These are phyloP conservation scores for Biscogniauxia marginata DNA, from an alignment of 2,329 filamentous ascomycete species.

Conservation along the genomic window DNA sequence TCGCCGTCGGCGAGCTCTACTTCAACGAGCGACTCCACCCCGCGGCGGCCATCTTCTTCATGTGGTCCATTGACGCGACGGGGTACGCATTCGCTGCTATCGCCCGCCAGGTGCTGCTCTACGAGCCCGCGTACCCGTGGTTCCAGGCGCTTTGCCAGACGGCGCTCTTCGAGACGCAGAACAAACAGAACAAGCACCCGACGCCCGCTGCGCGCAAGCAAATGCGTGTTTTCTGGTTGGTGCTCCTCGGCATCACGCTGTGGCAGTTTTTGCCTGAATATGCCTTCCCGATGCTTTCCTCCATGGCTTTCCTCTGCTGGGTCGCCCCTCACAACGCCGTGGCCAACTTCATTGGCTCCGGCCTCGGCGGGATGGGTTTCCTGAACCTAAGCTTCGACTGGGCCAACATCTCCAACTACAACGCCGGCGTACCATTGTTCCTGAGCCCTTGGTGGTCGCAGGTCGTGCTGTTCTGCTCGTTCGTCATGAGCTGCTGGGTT, in stretches of 20 bases:
- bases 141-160: conserved; percentile 52
- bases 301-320: conserved; percentile 63
- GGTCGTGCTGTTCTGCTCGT: conserved; percentile 53
- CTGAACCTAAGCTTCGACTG: conserved; percentile 60
- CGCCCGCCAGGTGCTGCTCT: conserved; percentile 55
- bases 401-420: conserved; percentile 56
- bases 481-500: conserved; percentile 57
- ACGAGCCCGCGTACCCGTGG: conserved; percentile 57
- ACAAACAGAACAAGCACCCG: conserved; percentile 49
- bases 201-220: conserved; percentile 49
- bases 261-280: conserved; percentile 65
- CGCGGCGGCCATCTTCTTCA: conserved; percentile 57
- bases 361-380: conserved; percentile 62
- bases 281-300: conserved; percentile 58
- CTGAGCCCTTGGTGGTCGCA: conserved; percentile 60
- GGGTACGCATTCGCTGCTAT: conserved; percentile 60
- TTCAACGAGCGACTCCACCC: conserved; percentile 52
- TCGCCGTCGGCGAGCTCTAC: conserved; percentile 56
- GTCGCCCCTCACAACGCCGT: conserved; percentile 56
- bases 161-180: conserved; percentile 57
- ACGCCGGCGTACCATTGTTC: conserved; percentile 43
- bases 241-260: conserved; percentile 50
- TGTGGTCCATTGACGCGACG: conserved; percentile 57
- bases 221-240: conserved; percentile 56
- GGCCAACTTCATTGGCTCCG: conserved; percentile 60